phyloP scores from a whole-genome alignment of 306 rosid species.

The Vigna angularis region DNA sequence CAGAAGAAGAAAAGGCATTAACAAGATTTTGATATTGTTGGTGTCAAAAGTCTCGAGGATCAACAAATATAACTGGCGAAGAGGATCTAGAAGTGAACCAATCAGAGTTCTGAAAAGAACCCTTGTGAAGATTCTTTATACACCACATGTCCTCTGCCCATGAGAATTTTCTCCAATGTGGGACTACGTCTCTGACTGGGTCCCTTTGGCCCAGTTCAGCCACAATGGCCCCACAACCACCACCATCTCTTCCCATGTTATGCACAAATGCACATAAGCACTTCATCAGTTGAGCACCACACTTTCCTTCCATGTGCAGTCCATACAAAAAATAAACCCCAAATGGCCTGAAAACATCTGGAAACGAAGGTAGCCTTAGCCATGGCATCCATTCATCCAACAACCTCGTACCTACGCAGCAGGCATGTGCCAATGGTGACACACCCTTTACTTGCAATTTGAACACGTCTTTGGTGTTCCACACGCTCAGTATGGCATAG shows the following conservation, averaged over 20 bases:
- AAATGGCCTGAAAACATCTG: conserved; percentile 79
- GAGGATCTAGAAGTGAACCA: conserved; percentile 57
- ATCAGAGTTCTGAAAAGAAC: conserved; percentile 34
- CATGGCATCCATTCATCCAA: conserved; percentile 88
- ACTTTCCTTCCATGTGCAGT: conserved; percentile 74
- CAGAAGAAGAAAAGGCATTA: conserved; percentile 8
- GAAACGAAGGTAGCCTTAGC: conserved; percentile 85
- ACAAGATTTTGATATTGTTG: conserved; percentile 17
- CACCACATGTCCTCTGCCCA: conserved; percentile 92
- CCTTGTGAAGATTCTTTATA: conserved; percentile 63
- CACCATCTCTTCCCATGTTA: conserved; percentile 79
- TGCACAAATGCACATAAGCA: conserved; percentile 68
- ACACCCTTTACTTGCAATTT: conserved; percentile 80
- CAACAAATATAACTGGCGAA: conserved; percentile 72
- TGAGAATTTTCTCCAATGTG: conserved; percentile 87
- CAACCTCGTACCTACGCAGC: conserved; percentile 74
- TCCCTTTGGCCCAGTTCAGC: conserved; percentile 83
- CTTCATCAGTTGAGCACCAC: conserved; percentile 63
- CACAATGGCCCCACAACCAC: conserved; percentile 80
- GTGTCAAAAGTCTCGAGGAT: conserved; percentile 82
- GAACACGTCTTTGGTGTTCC: conserved; percentile 94
- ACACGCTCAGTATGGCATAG: conserved; percentile 81
- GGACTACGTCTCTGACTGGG: conserved; percentile 76
- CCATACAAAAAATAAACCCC: conserved; percentile 86
- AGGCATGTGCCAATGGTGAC: conserved; percentile 63